Base-by-base conservation (phyloP, 2,329 filamentous ascomycete species). In the Daldinia sp. region DNA sequence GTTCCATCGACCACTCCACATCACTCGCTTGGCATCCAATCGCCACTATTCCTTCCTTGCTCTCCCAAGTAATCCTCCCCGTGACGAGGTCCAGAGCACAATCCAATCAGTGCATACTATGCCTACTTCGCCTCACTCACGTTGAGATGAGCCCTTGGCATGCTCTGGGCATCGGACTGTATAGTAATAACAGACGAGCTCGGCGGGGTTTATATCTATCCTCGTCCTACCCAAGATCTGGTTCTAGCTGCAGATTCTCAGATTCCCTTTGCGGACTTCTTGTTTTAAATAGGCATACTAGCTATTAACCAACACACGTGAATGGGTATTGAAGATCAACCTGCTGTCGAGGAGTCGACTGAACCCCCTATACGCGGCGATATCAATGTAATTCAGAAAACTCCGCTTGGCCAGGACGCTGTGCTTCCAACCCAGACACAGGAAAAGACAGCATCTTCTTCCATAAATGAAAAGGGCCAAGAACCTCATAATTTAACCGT, bases 301-400 rank as follows among this genome's bases (percentile, higher is more conserved):
- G 37, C 66, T 57, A 66, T 53, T 68, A 65, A 69, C 62, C 68
- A 50, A 61, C 33, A 70, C 69, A 76, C 74, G 61, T 78, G 76
- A 78, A 78, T 78, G 76, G 76, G 76, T 75, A 74, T 76, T 73
- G 75, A 75, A 73, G 73, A 76, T 56, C 73, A 76, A 68, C 57
- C 65, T 72, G 65, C 63, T 68, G 76, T 78, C 76, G 76, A 78
- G 75, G 75, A 78, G 75, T 77, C 75, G 76, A 74, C 76, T 75
- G 76, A 78, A 74, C 75, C 76, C 76, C 76, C 76, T 78, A 77
- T 78, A 78, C 73, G 74, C 75, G 75, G 74, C 65, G 70, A 60
- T 44, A 69, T 60, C 66, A 63, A 74, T 74, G 74, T 74, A 67
- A 69, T 73, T 67, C 60, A 51, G 33, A 59, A 50, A 61, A 58